phyloP scores from a whole-genome alignment of 345 rosid genomes.

The Citrus reticulata region DNA sequence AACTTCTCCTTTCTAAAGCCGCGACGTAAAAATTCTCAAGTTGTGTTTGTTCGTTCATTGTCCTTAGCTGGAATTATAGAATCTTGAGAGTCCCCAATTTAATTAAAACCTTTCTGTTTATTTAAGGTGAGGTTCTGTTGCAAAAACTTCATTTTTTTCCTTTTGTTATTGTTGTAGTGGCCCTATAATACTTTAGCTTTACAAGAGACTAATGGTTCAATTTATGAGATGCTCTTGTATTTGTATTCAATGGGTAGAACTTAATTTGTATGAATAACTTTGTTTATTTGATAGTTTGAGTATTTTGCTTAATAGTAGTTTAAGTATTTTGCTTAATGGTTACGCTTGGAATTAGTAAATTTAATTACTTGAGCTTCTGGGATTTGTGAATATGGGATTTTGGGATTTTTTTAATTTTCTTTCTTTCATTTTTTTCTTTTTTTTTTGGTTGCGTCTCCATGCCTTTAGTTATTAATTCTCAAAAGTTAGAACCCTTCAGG shows the following conservation, averaged over 20 bases:
- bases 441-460: slow-evolving; percentile 26
- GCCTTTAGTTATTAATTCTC: slow-evolving; percentile 30
- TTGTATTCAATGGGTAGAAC: too few relatives aligned
- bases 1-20: too few relatives aligned
- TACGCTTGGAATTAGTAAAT: neutral
- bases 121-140: slow-evolving; percentile 12
- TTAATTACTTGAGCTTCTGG: neutral
- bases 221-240: too few relatives aligned
- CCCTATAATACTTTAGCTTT: too few relatives aligned
- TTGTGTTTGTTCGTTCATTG: too few relatives aligned
- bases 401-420: neutral
- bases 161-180: neutral
- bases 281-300: too few relatives aligned
- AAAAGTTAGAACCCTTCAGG: slow-evolving; percentile 52
- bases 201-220: too few relatives aligned
- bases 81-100: too few relatives aligned
- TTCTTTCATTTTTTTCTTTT: neutral
- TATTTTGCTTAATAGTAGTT: neutral
- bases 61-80: too few relatives aligned
- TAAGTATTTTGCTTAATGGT: neutral
- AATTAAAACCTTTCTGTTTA: neutral
- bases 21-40: too few relatives aligned
- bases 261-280: too few relatives aligned
- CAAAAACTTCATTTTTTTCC: neutral
- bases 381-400: neutral